Evolutionary conservation across 768 basidiomycete species (phyloP).

Genomic region (Phallus indusiatus): DNA sequence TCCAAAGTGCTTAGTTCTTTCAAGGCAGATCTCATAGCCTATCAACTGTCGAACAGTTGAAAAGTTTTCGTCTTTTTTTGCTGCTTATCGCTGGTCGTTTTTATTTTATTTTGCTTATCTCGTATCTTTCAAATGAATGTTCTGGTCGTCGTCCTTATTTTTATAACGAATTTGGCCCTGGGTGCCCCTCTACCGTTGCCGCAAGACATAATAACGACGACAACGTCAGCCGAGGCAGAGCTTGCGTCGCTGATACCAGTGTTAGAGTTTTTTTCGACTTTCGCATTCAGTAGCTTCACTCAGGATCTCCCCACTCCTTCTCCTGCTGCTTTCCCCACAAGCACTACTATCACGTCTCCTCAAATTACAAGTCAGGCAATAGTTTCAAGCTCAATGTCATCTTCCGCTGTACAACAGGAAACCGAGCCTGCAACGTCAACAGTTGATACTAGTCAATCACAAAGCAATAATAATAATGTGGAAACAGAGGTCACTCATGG

Average conservation of each 20-base stretch:
- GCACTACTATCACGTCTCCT: not conserved
- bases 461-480: not conserved
- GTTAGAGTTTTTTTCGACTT: not conserved
- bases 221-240: not conserved
- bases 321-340: not conserved
- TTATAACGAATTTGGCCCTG: not conserved
- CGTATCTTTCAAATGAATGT: not conserved
- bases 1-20: too few relatives aligned
- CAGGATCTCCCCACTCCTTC: not conserved
- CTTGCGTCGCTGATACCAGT: not conserved
- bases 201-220: not conserved
- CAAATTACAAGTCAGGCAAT: not conserved
- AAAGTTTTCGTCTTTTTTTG: not conserved
- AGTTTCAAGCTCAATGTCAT: not conserved
- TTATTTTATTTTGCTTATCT: not conserved
- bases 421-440: not conserved
- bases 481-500: not conserved
- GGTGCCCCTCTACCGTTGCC: not conserved
- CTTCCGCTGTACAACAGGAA: not conserved
- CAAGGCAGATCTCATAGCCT: not conserved
- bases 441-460: not conserved
- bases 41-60: not conserved
- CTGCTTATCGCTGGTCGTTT: not conserved
- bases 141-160: not conserved
- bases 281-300: not conserved